phyloP scores from a whole-genome alignment of 495 filamentous ascomycete species.

The Amniculicola lignicola region DNA sequence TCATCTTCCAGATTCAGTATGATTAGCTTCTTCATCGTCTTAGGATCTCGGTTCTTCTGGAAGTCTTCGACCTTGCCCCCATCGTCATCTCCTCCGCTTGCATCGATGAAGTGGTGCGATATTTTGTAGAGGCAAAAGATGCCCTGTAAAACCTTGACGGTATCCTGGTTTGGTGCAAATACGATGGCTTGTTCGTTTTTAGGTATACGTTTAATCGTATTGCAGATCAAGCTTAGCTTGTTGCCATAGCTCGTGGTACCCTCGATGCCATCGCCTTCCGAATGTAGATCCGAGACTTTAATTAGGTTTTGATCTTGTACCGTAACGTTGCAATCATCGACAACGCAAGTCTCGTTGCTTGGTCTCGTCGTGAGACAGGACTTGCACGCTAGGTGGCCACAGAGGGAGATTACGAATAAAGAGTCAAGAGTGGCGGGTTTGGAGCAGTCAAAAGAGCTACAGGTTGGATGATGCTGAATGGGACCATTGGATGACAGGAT shows the following conservation, averaged over 20 bases:
- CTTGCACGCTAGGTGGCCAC: constrained; percentile 42
- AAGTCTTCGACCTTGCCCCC: constrained; percentile 47
- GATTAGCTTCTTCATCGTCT: constrained; percentile 50
- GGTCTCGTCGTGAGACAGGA: constrained; percentile 20
- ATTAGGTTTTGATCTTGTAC: constrained; percentile 20
- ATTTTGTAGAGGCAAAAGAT: constrained; percentile 41
- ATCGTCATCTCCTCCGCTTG: constrained; percentile 33
- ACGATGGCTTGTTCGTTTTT: constrained; percentile 42
- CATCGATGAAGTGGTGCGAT: constrained; percentile 37
- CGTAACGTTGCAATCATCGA: constrained; percentile 20
- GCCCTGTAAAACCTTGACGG: constrained; percentile 35
- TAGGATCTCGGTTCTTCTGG: constrained; percentile 37
- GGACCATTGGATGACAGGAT: neutral
- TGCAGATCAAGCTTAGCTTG: constrained; percentile 36
- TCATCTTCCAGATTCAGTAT: constrained; percentile 63
- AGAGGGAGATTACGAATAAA: constrained; percentile 35
- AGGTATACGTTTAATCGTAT: constrained; percentile 31
- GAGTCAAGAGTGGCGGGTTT: neutral
- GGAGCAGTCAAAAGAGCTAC: neutral
- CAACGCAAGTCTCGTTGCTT: constrained; percentile 21
- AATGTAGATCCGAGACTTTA: constrained; percentile 17
- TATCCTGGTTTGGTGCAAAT: constrained; percentile 40
- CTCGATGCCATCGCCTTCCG: constrained; percentile 14
- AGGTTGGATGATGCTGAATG: too few species aligned
- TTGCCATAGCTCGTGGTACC: constrained; percentile 24